Evolutionary conservation across 495 filamentous ascomycete genomes (phyloP).

Genomic region (Penicillium steckii): DNA sequence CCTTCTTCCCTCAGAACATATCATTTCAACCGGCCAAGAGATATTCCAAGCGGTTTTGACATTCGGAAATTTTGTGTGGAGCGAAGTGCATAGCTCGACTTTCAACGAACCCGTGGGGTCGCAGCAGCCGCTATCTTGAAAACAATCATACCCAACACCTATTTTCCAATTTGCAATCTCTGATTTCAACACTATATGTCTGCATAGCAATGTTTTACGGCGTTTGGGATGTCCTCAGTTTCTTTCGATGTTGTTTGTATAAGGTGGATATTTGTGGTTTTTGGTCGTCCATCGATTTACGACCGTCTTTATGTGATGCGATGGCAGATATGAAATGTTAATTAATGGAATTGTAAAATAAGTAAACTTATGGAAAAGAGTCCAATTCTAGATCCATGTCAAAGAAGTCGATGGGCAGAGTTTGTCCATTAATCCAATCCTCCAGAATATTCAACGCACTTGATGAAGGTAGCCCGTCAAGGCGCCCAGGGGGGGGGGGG

Average conservation of each 20-base stretch:
- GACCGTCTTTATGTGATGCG: background rate
- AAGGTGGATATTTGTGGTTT: background rate
- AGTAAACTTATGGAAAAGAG: too few species aligned
- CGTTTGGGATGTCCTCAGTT: slow-evolving; percentile 3
- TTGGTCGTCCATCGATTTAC: too few species aligned
- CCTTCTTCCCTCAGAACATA: slow-evolving; percentile 80
- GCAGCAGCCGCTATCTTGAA: slow-evolving; percentile 5
- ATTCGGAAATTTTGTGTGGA: slow-evolving; percentile 72
- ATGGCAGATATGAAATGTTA: background rate
- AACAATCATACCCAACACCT: background rate
- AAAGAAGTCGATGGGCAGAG: too few species aligned
- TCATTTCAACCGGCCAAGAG: slow-evolving; percentile 87
- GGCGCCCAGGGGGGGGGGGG: too few species aligned
- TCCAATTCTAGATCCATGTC: too few species aligned
- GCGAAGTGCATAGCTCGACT: slow-evolving; percentile 20
- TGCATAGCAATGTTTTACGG: slow-evolving; percentile 4
- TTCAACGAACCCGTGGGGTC: background rate
- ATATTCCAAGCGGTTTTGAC: slow-evolving; percentile 77
- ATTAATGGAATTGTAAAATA: background rate
- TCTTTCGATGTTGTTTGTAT: background rate
- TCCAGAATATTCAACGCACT: too few species aligned
- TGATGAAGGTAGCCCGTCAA: too few species aligned
- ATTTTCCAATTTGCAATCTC: background rate
- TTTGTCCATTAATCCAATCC: too few species aligned
- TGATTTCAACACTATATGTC: background rate